Conservation (phyloP, 1,284 basidiomycete species). For the Cystobasidiaceae sp. region DNA sequence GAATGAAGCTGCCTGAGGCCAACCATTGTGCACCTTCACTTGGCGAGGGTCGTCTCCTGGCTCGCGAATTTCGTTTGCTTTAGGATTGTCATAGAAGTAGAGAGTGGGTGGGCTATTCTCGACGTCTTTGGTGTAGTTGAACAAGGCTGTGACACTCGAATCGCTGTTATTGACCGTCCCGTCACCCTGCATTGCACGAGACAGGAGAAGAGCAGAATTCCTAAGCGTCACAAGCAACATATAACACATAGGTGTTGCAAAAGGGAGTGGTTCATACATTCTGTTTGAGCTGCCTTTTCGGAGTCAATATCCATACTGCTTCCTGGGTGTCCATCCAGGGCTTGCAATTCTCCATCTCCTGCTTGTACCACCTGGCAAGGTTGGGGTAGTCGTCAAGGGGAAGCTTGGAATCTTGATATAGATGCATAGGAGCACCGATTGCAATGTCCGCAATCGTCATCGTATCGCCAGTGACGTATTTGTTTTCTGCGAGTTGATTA, state of each 20-base stretch:
- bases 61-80: not conserved
- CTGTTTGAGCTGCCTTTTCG: not conserved
- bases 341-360: not conserved
- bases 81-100: conserved; percentile 8
- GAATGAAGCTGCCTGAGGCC: not conserved
- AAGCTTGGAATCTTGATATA: not conserved
- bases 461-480: not conserved
- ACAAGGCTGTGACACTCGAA: not conserved
- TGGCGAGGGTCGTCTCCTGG: conserved; percentile 3
- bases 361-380: not conserved
- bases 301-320: not conserved
- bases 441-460: conserved; percentile 11
- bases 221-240: not conserved
- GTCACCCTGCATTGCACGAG: not conserved
- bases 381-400: conserved; percentile 11
- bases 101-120: not conserved
- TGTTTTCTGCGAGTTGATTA: not conserved
- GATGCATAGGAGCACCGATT: conserved; percentile 1
- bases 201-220: not conserved
- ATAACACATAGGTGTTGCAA: not conserved
- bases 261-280: not conserved
- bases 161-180: not conserved
- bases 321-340: not conserved
- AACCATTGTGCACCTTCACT: not conserved
- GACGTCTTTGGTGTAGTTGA: conserved; percentile 19